Percentiles rank a stretch among this genome's conserved stretches.
phyloP scores from a whole-genome alignment of 176 grass and related monocot genomes.

The Oryza rufipogon region DNA sequence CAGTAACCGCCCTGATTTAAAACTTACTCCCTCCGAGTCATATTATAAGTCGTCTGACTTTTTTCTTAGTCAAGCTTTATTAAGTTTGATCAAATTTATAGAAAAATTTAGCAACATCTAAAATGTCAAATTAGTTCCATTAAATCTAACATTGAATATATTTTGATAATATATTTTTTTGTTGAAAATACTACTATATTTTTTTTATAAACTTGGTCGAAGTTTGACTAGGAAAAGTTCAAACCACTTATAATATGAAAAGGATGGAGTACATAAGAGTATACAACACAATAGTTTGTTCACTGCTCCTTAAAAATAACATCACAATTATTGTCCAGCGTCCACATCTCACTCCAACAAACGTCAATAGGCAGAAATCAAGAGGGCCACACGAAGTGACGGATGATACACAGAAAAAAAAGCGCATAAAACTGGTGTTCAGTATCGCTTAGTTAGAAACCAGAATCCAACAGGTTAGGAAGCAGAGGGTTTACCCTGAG shows the following conservation, averaged over 20 bases:
- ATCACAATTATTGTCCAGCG: not conserved
- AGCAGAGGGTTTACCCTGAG: slow-evolving; percentile 52
- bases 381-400: not conserved
- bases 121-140: too few relatives aligned
- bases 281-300: not conserved
- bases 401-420: not conserved
- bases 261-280: not conserved
- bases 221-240: too few relatives aligned
- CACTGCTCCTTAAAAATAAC: not conserved
- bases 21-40: not conserved
- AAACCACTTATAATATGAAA: too few relatives aligned
- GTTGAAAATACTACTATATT: too few relatives aligned
- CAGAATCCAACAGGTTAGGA: not conserved
- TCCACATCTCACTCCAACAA: not conserved
- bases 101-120: too few relatives aligned
- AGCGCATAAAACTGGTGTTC: not conserved
- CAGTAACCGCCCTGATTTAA: not conserved
- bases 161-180: too few relatives aligned
- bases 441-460: not conserved
- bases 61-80: too few relatives aligned
- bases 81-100: too few relatives aligned
- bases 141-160: too few relatives aligned
- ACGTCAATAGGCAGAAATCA: not conserved
- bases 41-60: too few relatives aligned
- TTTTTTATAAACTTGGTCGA: too few relatives aligned